Evolutionary conservation across 1,284 basidiomycete genomes (phyloP).

Genomic region (Tylopilus sp.): DNA sequence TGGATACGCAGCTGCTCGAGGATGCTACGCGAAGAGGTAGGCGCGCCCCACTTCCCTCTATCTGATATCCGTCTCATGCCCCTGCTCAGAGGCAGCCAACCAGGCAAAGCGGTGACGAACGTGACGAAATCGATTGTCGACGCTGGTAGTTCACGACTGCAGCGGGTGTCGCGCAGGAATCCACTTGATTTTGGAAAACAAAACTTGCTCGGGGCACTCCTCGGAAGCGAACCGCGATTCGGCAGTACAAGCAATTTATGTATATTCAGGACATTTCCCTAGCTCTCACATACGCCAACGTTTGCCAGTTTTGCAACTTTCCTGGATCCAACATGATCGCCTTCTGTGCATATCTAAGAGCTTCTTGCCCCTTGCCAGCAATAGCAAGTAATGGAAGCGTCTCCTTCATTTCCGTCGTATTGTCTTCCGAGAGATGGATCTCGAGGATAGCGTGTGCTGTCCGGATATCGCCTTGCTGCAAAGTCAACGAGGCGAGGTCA

Average conservation of each 20-base stretch:
- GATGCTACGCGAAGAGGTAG: constrained; percentile 95
- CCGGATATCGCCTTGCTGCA: constrained; percentile 45
- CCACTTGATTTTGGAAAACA: background rate
- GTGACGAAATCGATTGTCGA: background rate
- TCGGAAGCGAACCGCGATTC: background rate
- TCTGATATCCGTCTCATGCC: constrained; percentile 5
- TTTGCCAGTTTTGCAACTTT: constrained; percentile 54
- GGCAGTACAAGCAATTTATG: background rate
- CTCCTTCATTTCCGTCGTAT: constrained; percentile 33
- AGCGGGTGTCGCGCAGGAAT: background rate
- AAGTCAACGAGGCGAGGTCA: constrained; percentile 49
- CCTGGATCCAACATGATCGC: constrained; percentile 68
- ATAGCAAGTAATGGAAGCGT: constrained; percentile 46
- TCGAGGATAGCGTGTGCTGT: constrained; percentile 41
- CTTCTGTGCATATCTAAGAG: constrained; percentile 53
- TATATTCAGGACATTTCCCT: constrained; percentile 23
- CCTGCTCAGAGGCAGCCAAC: constrained; percentile 46
- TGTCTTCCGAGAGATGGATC: constrained; percentile 29
- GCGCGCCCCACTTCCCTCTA: constrained; percentile 17
- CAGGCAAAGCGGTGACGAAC: constrained; percentile 50
- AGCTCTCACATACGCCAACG: constrained; percentile 52
- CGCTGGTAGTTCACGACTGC: background rate
- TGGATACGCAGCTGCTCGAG: constrained; percentile 95
- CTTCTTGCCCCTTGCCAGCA: constrained; percentile 34
- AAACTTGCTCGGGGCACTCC: background rate